Evolutionary conservation across 805 yeast species (phyloP), one percentile per base, ranked within the genome.

Genomic region (Zygosaccharomyces bailii): DNA sequence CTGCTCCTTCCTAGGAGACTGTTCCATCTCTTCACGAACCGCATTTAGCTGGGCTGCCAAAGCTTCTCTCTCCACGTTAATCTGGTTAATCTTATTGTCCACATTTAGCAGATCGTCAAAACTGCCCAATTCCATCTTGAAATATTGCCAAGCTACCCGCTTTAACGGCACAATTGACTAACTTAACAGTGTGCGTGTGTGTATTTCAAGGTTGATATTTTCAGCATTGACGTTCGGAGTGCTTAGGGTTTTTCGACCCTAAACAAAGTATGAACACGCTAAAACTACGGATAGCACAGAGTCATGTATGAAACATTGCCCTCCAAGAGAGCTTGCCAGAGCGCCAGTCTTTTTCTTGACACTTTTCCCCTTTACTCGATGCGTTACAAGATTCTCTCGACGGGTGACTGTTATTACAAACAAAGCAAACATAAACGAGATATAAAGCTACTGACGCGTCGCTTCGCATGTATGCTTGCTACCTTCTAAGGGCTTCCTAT

Each of bases 61-160:
- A 11, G 39, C 44, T 17, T 50, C 45, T 32, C 70, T 47, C 39
- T 58, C 49, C 1, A 39, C 25, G 17, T 58, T 56, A 5, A 67
- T 50, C 7, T 49, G 46, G 2, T 57, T 44, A 18, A 67, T 66
- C 25, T 46, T 51, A 5, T 49, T 39, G 23, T 64, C 60, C 14
- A 67, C 51, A 14, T 48, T 39, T 11, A 52, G 38, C 11, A 66
- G 43, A 42, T 62, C 67, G 17, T 61, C 43, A 11, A 48, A 39
- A 32, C 45, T 34, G 9, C 44, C 27, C 39, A 48, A 19, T n/a
- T 29, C 29, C 46, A 43, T 43, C 14, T 10, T 13, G 11, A 35
- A 27, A 14, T 25, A 10, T 4, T 16, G 16, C n/a, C 23, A 37
- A 14, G 10, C 18, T 5, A 24, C 4, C 25, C 4, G 2, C 21